Conservation (phyloP, 2,329 filamentous ascomycete species). For the Volutella citrinella region DNA sequence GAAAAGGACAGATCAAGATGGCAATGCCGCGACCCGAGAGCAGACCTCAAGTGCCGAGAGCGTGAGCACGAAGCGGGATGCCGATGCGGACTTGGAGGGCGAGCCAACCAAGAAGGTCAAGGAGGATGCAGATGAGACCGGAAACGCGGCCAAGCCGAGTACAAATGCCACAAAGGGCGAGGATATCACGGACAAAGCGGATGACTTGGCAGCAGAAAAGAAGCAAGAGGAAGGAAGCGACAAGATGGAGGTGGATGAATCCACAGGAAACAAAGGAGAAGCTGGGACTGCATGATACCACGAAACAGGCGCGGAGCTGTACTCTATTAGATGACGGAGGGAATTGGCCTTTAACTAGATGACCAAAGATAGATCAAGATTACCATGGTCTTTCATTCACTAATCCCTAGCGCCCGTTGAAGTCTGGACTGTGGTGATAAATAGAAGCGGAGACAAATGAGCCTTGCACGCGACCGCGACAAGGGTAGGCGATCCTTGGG, state of each 20-base stretch:
- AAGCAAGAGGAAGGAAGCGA: conserved; percentile 18
- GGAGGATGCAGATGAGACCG: conserved; percentile 32
- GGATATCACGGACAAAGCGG: conserved; percentile 8
- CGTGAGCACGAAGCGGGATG: conserved; percentile 53
- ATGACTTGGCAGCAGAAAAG: conserved; percentile 15
- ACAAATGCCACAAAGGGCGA: conserved; percentile 4
- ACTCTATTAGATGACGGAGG: conserved; percentile 7
- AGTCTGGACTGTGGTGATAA: no score
- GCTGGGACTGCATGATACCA: conserved; percentile 17
- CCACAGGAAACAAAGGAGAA: conserved; percentile 8
- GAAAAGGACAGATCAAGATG: conserved; percentile 14
- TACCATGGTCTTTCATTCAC: no score
- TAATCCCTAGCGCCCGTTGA: no score
- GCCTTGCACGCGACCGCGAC: no score
- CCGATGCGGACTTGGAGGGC: conserved; percentile 44
- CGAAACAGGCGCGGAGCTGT: conserved; percentile 6
- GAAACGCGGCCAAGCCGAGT: conserved; percentile 9
- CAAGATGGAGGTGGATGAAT: conserved; percentile 24
- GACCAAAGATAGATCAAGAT: no score
- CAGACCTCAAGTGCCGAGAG: conserved; percentile 29
- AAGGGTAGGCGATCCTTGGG: no score
- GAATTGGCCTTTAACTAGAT: no score
- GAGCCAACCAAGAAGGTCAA: conserved; percentile 48
- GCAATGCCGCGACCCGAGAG: conserved; percentile 26
- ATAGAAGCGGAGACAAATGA: no score